Base-by-base conservation (phyloP, 176 grass and related monocot species). In the Eragrostis curvula region DNA sequence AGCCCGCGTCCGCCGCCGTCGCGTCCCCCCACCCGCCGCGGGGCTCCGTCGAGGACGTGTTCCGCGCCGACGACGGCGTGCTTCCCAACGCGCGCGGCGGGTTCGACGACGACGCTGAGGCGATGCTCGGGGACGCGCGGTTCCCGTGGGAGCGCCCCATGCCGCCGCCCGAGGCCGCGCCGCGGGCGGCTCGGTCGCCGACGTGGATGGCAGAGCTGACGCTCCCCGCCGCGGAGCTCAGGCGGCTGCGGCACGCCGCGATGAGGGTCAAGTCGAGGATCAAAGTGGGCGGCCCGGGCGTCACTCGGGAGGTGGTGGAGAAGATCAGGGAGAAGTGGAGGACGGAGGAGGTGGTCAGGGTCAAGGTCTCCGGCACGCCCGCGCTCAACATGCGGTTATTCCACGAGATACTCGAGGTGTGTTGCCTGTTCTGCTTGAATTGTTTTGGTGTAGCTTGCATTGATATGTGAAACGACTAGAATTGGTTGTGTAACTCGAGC, bases 341-440 rank as follows among this genome's bases (percentile, higher is more conserved):
- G 60, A 93, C 84, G 8, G 89, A 92, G 14, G 96, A 98, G 79
- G 92, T 98, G 30, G 92, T 98, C 52, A 87, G 90, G 68, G 68
- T 98, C 65, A 98, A 98, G 79, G 94, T 94, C 15, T 88, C 80
- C 66, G 88, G 96, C 49, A 46, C 96, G 27, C 88, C 92, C 0
- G 96, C 92, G 52, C 96, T 98, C 81, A 98, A 98, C 65, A 98
- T 98, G 96, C 94, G 88, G 42, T 86, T 91, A 43, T 91, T 91
- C 74, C 96, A 98, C 27, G 96, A 95, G 68, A 98, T 95, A 67
- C 73, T 98, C 40, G 92, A 98, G 92, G 96, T 98, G 25, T 3
- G 32, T 46, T 6, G 17, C 39, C 0, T 28, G 42, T 75, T 84
- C 36, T 25, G 10, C 39, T 12, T 20, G 12, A 76, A 79, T 76